Evolutionary conservation across 495 filamentous ascomycete species (phyloP), one percentile per base, ranked within the genome.

Genomic region (Podospora australis): DNA sequence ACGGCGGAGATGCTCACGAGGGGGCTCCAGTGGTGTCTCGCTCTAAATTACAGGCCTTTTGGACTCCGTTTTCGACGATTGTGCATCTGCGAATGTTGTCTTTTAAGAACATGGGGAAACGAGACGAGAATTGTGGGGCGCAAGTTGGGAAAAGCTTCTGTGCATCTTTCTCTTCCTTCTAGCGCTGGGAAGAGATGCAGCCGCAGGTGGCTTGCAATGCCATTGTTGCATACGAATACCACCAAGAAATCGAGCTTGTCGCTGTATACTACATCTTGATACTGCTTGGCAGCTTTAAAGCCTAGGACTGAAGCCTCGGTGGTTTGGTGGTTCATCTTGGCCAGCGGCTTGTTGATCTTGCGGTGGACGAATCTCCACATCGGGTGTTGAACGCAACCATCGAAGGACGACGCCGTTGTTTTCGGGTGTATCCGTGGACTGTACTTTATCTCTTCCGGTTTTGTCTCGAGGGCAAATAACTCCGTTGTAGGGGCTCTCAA

Each of bases 141-240:
- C 40, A 43, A 43, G 40, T 43, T 43, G 40, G 11, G 40, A 43
- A 16, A 43, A 25, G 40, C 22, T 43, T 43, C 22, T 11, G 23
- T 43, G 40, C 40, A 43, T 43, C 13, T 16, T 43, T 42, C 39
- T 28, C 40, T 24, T 13, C 11, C 22, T 43, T 26, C 40, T 26
- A 43, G 40, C 40, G 23, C 40, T 43, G 40, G 22, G 6, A 21
- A 13, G 11, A 22, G 23, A 22, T 24, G 22, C 17, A 24, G 19
- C 28, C 28, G n/a, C 7, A 7, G 7, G 28, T 30, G 7, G 7
- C 28, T 30, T 7, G 28, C 7, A n/a, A 30, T 6, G n/a, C 7
- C 28, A 30, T 6, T 30, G n/a, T 30, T 6, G 28, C 28, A 30
- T 7, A 30, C 28, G 7, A 7, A n/a, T 30, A n/a, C 7, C 28